Evolutionary conservation across 257 asterid genomes (phyloP), one percentile per base, ranked within the genome.

Genomic region (Oldenlandia corymbosa): DNA sequence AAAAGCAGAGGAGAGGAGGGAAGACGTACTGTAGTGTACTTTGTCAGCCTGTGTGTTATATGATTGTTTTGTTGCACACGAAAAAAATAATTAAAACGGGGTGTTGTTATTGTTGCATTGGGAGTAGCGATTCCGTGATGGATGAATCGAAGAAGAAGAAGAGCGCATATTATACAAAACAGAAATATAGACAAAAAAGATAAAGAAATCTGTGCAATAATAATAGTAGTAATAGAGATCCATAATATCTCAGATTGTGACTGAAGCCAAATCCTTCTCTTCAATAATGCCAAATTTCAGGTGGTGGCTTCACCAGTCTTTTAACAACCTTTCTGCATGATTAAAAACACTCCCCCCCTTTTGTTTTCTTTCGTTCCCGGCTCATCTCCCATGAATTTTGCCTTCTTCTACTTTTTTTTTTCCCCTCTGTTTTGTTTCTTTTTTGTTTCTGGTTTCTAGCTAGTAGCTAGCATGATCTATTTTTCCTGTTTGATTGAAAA

Each of bases 231-330:
- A 50, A 68, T 1, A 31, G 57, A 46, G 56, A 45, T 20, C 6
- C n/a, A n/a, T n/a, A 62, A 55, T 42, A 36, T 62, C 39, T 34
- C 55, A 51, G 62, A 17, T 45, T 45, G 58, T 20, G 39, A 34
- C 65, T 37, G 54, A 47, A 45, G 49, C n/a, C n/a, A n/a, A n/a
- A n/a, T n/a, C n/a, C n/a, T n/a, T n/a, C n/a, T n/a, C n/a, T 2
- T 2, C 10, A 64, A 48, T 65, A 71, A 42, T 2, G 59, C 76
- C 68, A 71, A 65, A 60, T 41, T 52, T 70, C 74, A 62, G 74
- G 74, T 45, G 69, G 51, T 62, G 3, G 10, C 4, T n/a, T n/a
- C n/a, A n/a, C 30, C 46, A 34, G 46, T 57, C 62, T 57, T 58
- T 30, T 64, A 39, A 39, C 39, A 61, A n/a, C n/a, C n/a, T n/a